These are phyloP conservation scores for Xerocomellus chrysenteron DNA, from an alignment of 768 basidiomycete species.

Conservation along the genomic window DNA sequence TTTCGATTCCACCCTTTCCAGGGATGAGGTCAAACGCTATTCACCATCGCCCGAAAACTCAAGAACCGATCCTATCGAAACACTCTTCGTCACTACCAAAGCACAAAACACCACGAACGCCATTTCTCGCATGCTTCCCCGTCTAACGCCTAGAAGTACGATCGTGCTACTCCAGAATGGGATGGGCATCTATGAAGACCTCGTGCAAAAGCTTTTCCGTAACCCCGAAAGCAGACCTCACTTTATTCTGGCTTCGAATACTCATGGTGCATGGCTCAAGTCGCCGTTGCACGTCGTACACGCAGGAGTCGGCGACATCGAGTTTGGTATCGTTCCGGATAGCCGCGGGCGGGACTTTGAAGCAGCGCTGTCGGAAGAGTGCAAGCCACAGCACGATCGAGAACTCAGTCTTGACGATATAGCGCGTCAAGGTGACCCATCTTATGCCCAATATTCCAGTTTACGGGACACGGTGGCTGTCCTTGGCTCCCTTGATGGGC, in stretches of 20 bases:
- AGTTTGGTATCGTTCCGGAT: slow-evolving; percentile 62
- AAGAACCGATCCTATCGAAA: slow-evolving; percentile 51
- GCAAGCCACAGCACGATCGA: slow-evolving; percentile 37
- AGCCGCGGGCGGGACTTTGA: slow-evolving; percentile 36
- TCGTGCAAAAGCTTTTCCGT: slow-evolving; percentile 66
- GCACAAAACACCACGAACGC: slow-evolving; percentile 62
- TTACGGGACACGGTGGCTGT: slow-evolving; percentile 69
- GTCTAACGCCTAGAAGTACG: slow-evolving; percentile 67
- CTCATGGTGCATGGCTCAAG: slow-evolving; percentile 66
- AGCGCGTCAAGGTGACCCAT: slow-evolving; percentile 33
- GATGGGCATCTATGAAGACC: slow-evolving; percentile 85
- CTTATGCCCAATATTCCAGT: slow-evolving; percentile 49
- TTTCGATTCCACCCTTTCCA: slow-evolving; percentile 6
- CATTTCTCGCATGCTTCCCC: slow-evolving; percentile 55
- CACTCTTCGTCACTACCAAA: slow-evolving; percentile 83
- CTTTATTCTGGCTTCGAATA: slow-evolving; percentile 82
- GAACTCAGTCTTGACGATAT: slow-evolving; percentile 56
- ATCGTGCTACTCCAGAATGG: slow-evolving; percentile 93
- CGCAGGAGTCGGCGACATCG: slow-evolving; percentile 5
- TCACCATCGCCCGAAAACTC: slow-evolving; percentile 13
- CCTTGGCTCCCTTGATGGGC: slow-evolving; percentile 52
- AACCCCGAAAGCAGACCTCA: slow-evolving; percentile 74
- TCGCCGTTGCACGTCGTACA: slow-evolving; percentile 57
- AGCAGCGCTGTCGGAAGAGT: slow-evolving; percentile 19
- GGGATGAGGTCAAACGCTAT: slow-evolving; percentile 12